phyloP scores from a whole-genome alignment of 805 yeast genomes.

The Myxozyma geophila region DNA sequence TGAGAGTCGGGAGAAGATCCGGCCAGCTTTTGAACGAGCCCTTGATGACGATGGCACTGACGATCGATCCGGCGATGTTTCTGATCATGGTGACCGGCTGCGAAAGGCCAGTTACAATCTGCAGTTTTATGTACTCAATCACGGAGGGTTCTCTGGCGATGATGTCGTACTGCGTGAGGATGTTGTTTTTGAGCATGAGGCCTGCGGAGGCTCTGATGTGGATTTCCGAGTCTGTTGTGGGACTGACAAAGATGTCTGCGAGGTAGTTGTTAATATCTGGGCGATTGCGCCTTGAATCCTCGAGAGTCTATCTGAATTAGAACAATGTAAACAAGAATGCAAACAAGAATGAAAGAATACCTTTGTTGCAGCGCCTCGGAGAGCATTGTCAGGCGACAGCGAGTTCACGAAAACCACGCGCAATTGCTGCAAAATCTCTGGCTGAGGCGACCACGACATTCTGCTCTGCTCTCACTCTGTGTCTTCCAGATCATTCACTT shows the following conservation, averaged over 20 bases:
- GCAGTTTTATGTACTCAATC: slow-evolving; percentile 53
- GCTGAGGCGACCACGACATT: slow-evolving; percentile 68
- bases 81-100: slow-evolving; percentile 67
- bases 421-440: slow-evolving; percentile 64
- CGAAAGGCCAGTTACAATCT: slow-evolving; percentile 54
- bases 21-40: slow-evolving; percentile 79
- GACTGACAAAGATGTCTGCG: slow-evolving; percentile 65
- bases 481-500: too few relatives aligned
- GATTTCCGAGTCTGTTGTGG: slow-evolving; percentile 52
- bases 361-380: slow-evolving; percentile 69
- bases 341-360: slow-evolving; percentile 16
- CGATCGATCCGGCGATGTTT: slow-evolving; percentile 87
- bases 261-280: slow-evolving; percentile 84
- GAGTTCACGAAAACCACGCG: slow-evolving; percentile 71
- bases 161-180: slow-evolving; percentile 49
- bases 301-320: slow-evolving; percentile 55
- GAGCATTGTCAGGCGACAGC: slow-evolving; percentile 59
- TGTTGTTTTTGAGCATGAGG: slow-evolving; percentile 74
- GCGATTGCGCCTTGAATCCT: slow-evolving; percentile 62
- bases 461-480: neutral
- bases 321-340: neutral
- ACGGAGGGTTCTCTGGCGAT: slow-evolving; percentile 45
- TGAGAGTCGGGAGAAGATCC: slow-evolving; percentile 65
- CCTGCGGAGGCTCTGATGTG: slow-evolving; percentile 88
- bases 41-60: slow-evolving; percentile 75